Conservation (phyloP, 371 early-diverging fungal species). For the Lichtheimia corymbifera region DNA sequence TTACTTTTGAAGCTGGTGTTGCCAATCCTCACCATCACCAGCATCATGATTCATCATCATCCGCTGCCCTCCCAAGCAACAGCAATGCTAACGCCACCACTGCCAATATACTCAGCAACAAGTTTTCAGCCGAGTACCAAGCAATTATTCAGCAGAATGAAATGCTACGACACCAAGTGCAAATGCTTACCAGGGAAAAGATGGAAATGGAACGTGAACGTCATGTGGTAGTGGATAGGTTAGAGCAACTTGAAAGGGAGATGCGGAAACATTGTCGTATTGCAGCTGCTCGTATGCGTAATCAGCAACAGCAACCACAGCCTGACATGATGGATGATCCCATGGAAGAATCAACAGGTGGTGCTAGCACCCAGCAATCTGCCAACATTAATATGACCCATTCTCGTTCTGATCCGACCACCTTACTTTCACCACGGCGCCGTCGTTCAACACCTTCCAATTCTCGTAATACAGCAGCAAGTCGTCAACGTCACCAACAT, state of each 20-base stretch:
- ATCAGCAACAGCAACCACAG: background rate
- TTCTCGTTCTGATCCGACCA: background rate
- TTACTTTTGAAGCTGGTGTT: no score
- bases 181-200: slow-evolving; percentile 3
- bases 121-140: slow-evolving; percentile 3
- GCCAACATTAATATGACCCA: background rate
- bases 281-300: slow-evolving; percentile 1
- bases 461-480: no score
- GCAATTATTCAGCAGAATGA: slow-evolving; percentile 2
- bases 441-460: slow-evolving; percentile 1
- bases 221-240: slow-evolving; percentile 1
- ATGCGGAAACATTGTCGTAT: background rate
- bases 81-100: no score
- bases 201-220: slow-evolving; percentile 1
- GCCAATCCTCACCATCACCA: no score
- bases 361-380: background rate
- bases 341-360: background rate
- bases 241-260: slow-evolving; percentile 3
- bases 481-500: background rate
- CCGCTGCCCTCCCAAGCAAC: no score
- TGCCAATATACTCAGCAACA: no score
- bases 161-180: background rate
- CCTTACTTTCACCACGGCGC: background rate
- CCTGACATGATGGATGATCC: background rate
- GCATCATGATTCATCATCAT: no score